These are phyloP conservation scores for Inonotus hispidus DNA, from an alignment of 1,284 basidiomycete species.

Conservation along the genomic window DNA sequence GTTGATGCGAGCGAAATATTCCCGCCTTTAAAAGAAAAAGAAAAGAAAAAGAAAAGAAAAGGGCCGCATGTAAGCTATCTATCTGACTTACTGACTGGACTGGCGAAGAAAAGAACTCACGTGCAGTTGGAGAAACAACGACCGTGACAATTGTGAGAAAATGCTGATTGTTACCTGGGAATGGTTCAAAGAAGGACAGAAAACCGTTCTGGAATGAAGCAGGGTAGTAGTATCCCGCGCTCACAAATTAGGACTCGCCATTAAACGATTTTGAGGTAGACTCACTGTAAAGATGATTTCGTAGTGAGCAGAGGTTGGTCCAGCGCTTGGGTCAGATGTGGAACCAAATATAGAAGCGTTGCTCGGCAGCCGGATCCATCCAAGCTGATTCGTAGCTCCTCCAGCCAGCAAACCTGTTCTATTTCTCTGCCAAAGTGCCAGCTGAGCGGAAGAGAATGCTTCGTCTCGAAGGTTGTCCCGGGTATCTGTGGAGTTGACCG, in stretches of 20 bases:
- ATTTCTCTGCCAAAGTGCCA: constrained; percentile 27
- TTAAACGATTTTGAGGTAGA: too few relatives aligned
- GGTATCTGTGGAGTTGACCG: constrained; percentile 29
- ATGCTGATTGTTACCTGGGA: constrained; percentile 18
- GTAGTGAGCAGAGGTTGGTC: constrained; percentile 22
- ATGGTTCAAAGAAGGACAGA: neutral
- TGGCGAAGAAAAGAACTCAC: constrained; percentile 12
- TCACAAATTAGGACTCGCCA: neutral
- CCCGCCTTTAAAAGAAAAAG: constrained; percentile 30
- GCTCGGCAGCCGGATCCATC: constrained; percentile 29
- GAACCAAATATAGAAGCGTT: constrained; percentile 28
- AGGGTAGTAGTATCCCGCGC: neutral
- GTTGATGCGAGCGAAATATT: constrained; percentile 31
- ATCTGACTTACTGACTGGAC: too few relatives aligned
- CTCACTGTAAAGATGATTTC: constrained; percentile 13
- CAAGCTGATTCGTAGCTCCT: constrained; percentile 19
- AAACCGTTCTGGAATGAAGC: constrained; percentile 8
- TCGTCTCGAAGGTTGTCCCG: constrained; percentile 25
- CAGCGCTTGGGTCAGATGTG: constrained; percentile 32
- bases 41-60: constrained; percentile 22
- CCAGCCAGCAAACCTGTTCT: constrained; percentile 25
- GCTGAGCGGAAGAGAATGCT: constrained; percentile 19
- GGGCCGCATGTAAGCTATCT: neutral
- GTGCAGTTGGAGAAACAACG: constrained; percentile 24
- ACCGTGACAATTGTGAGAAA: constrained; percentile 22